phyloP scores from a whole-genome alignment of 2,329 filamentous ascomycete genomes.

The Hymenoscyphus infarciens region DNA sequence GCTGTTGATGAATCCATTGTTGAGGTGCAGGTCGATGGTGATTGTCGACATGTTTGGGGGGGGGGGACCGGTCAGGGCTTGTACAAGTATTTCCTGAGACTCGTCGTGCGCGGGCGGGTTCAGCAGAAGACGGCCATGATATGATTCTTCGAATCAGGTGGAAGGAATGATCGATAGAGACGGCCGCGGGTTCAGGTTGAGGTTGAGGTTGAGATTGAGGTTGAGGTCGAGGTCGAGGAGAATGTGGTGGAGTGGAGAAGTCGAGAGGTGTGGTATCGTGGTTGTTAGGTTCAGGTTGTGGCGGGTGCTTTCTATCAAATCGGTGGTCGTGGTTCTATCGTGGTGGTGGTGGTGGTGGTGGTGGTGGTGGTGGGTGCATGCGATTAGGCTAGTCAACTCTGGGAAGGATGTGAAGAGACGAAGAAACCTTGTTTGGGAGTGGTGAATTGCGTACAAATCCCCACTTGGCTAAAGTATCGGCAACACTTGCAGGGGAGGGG shows the following conservation, averaged over 20 bases:
- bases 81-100: background rate
- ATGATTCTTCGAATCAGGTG: background rate
- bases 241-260: background rate
- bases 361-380: background rate
- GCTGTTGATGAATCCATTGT: constrained; percentile 33
- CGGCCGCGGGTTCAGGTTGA: constrained; percentile 10
- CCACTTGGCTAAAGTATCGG: background rate
- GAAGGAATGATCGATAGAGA: constrained; percentile 3
- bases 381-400: constrained; percentile 2
- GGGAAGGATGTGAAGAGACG: background rate
- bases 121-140: constrained; percentile 13
- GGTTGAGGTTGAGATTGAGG: constrained; percentile 3
- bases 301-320: background rate
- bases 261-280: background rate
- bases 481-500: background rate
- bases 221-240: constrained; percentile 8
- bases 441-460: too few relatives aligned
- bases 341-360: background rate
- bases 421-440: background rate
- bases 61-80: constrained; percentile 29
- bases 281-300: background rate
- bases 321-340: background rate
- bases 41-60: constrained; percentile 24
- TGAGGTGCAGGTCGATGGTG: constrained; percentile 18
- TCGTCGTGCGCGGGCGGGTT: background rate